Evolutionary conservation across 2,329 filamentous ascomycete species (phyloP), one percentile per base, ranked within the genome.

Genomic region (Penicillium sp.): DNA sequence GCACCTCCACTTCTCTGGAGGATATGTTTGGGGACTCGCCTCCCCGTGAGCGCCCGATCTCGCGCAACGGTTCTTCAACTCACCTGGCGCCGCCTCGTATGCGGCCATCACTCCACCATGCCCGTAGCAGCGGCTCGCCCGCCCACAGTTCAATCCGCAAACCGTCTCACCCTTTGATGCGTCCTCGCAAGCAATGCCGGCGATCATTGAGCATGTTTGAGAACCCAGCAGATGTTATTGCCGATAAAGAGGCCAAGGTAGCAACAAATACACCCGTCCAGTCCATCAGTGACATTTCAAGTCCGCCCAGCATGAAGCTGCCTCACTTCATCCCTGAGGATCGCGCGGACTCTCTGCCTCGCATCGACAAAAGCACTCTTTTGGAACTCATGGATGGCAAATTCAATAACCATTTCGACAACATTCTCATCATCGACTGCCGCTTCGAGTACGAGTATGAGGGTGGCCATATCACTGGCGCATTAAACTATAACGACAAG

Each of bases 391-490:
- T 99, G 59, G 89, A 96, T 73, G 92, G 92, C 59, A 88, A 89
- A 66, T 96, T 87, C 76, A 85, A 86, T 67, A 81, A 87, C 26
- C 74, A 84, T 24, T 97, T 89, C 72, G 86, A 92, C 58, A 85
- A 92, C 71, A 87, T 90, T 72, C 84, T 96, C 74, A 82, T 99
- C 68, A 88, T 99, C 68, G 94, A 99, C 75, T 99, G 94, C 74
- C 89, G 94, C 20, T 99, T 99, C 72, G 94, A 99, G 80, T 99
- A 99, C 74, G 94, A 99, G 77, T 99, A 95, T 72, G 89, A 96
- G 16, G 94, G 94, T 55, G 94, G 94, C 34, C 94, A 99, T 73
- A 97, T 99, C 70, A 85, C 92, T 64, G 89, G 89, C 18, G 94
- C 94, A 42, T 81, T 96, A 76, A 99, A 99, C 79, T 94, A 92